Evolutionary conservation across 768 basidiomycete genomes (phyloP), one percentile per base, ranked within the genome.

Genomic region (Mycena leptocephala): DNA sequence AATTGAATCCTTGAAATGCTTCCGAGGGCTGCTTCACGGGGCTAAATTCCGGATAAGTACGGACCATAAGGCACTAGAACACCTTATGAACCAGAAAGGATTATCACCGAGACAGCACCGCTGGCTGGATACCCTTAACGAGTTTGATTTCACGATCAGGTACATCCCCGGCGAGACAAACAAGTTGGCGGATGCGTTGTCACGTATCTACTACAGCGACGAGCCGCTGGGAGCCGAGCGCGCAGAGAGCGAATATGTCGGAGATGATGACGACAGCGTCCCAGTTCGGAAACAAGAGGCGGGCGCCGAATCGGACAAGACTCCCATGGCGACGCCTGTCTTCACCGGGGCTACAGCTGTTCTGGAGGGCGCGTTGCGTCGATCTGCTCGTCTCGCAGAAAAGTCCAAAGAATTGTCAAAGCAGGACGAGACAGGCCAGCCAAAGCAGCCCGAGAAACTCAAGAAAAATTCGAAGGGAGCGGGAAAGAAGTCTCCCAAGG

Each of bases 41-140:
- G 75, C 64, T 0, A 53, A 46, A 0, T 87, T 88, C 53, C 55
- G 53, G 0, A 83, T 83, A 79, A 24, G 80, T 1, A 87, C 84
- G 0, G 86, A 88, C 30, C 84, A 85, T 41, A 80, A 80, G 30
- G 79, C 80, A 0, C 61, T 88, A 1, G 76, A 76, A 0, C 75
- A 84, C 28, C 35, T 89, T 0, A 32, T 83, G 18, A 77, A 67
- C 0, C 87, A 89, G 70, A 79, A 76, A 20, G 77, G 86, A 3
- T 35, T 88, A 18, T 39, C 37, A 8, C 37, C 37, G 14, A 39
- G 37, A 14, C 37, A 85, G 84, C 0, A 39, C 79, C 80, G 0
- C 70, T 84, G 88, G 88, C 24, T 85, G 1, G 85, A 87, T 22
- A 82, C 81, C 0, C 48, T 84, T 7, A 56, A 41, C n/a, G 77